Percentiles rank a stretch among this genome's conserved stretches.
Evolutionary conservation across 129 eudicot species (phyloP).

Genomic region (Ambrosia trifida): DNA sequence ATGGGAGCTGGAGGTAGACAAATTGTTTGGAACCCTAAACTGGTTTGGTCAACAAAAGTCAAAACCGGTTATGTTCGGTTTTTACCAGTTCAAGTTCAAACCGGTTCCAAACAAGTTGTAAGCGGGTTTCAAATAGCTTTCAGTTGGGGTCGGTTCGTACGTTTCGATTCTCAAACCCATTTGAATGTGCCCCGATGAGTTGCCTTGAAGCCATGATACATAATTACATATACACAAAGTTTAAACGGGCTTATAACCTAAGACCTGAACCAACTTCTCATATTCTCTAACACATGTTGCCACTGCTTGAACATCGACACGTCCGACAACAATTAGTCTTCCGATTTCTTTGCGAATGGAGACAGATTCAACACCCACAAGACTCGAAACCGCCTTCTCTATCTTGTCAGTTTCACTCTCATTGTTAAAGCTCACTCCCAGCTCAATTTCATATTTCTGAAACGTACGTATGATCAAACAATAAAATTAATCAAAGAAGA

Average conservation of each 20-base stretch:
- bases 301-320: slow-evolving; percentile 18
- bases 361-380: neutral
- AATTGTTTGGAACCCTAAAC: no score
- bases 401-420: neutral
- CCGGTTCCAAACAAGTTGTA: no score
- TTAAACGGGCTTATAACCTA: neutral
- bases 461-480: neutral
- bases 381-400: neutral
- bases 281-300: neutral
- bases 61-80: no score
- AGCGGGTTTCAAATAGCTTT: no score
- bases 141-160: no score
- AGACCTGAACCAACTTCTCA: neutral
- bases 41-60: no score
- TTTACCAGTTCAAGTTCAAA: no score
- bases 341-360: neutral
- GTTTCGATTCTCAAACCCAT: no score
- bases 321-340: slow-evolving; percentile 3
- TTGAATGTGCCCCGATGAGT: no score
- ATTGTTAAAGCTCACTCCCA: slow-evolving; percentile 5
- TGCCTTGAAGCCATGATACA: no score
- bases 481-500: neutral
- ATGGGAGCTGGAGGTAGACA: no score
- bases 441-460: neutral
- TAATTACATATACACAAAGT: no score